Base-by-base conservation (phyloP, 2,329 filamentous ascomycete genomes). In the Chaetomium globosum region DNA sequence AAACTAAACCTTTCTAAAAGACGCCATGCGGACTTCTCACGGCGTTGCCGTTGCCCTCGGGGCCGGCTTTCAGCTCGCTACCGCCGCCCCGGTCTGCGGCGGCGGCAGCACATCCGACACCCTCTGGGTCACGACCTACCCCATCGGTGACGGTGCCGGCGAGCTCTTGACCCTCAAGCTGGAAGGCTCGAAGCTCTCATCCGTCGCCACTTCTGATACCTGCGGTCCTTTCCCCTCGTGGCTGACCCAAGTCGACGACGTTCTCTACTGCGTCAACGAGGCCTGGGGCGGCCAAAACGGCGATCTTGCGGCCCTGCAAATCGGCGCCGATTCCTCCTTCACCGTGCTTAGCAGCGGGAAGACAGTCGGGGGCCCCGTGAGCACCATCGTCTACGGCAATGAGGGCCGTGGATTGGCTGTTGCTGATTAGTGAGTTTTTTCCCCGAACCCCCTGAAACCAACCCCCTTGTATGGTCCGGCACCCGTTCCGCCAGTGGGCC, bases 241-340 rank as follows among this genome's bases (percentile, higher is more conserved):
- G 86, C 76, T 89, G 64, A 83, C 84, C 23, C 78, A 87, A 23
- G 83, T 87, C 72, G 74, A 78, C 64, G 71, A 77, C 54, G 79
- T 81, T 13, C 77, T 90, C 12, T 87, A 85, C 76, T 89, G 87
- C 75, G 71, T 85, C 53, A 82, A 90, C 69, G 87, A 90, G 77
- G 84, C 81, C 26, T 75, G 82, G 53, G 73, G 74, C 26, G 69
- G 74, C 4, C 72, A 76, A n/a, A 80, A 84, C 67, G 85, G 83
- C 59, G 79, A 80, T 1, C 74, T 89, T 64, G 74, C 75, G 10
- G 76, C 78, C 4, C 79, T 82, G 64, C 70, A 70, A 33, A 77
- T 78, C 21, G 75, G 71, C 30, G 51, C 66, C 3, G 73, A 80
- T 64, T 81, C 81, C 2, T 74, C 68, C 1, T 73, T 85, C 64